Conservation (phyloP, 2,329 filamentous ascomycete genomes). For the Penicillium sp. region DNA sequence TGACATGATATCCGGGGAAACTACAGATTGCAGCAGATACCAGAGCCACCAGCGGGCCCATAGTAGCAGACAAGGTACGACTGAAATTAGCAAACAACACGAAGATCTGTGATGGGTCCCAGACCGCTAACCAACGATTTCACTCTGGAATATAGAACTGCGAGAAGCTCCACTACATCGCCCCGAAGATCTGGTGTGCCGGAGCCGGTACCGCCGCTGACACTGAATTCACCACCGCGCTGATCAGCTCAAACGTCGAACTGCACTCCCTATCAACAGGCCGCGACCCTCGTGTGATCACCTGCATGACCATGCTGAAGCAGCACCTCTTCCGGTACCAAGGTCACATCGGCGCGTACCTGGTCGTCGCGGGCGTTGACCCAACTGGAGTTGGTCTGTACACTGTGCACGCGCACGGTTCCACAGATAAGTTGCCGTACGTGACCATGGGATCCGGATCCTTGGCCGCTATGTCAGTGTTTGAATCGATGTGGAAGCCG, state of each 20-base stretch:
- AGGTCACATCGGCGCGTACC: constrained; percentile 95
- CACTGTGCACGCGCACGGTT: constrained; percentile 97
- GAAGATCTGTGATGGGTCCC: neutral
- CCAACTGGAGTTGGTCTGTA: constrained; percentile 94
- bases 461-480: constrained; percentile 94
- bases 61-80: constrained; percentile 91
- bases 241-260: constrained; percentile 98
- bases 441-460: constrained; percentile 99
- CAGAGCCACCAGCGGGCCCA: constrained; percentile 92
- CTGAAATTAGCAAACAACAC: neutral
- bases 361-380: constrained; percentile 95
- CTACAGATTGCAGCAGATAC: constrained; percentile 92
- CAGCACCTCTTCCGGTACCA: constrained; percentile 99
- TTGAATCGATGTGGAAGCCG: constrained; percentile 93
- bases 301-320: constrained; percentile 99
- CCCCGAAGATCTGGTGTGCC: constrained; percentile 98
- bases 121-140: neutral
- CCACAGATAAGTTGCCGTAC: constrained; percentile 97
- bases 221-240: constrained; percentile 97
- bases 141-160: constrained; percentile 67
- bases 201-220: constrained; percentile 97
- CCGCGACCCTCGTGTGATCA: constrained; percentile 94
- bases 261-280: constrained; percentile 94
- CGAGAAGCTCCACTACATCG: constrained; percentile 99
- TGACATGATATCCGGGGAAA: constrained; percentile 18